Conservation (phyloP, 2,329 filamentous ascomycete genomes). For the Colletotrichum tropicicola region DNA sequence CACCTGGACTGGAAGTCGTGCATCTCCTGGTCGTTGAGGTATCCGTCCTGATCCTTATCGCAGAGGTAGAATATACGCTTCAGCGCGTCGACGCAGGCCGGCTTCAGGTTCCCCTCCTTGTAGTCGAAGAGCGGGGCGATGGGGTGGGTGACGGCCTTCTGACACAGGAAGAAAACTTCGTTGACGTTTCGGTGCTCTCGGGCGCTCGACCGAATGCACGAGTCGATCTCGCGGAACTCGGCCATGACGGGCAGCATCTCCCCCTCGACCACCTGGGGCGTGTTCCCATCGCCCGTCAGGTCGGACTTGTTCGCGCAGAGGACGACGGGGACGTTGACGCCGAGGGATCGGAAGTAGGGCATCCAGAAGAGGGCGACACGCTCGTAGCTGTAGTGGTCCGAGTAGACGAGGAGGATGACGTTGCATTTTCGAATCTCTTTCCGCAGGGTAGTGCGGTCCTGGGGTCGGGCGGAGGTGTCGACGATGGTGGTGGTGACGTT, state of each 20-base stretch:
- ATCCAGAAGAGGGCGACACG: conserved; percentile 97
- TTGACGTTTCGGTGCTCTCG: conserved; percentile 94
- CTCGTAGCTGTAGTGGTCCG: conserved; percentile 99
- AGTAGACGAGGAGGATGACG: conserved; percentile 95
- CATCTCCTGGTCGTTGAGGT: conserved; percentile 89
- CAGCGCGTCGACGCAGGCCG: conserved; percentile 85
- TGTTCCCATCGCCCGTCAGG: conserved; percentile 76
- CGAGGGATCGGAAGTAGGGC: conserved; percentile 95
- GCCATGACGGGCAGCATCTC: conserved; percentile 99
- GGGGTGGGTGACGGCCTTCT: conserved; percentile 97
- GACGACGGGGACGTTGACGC: conserved; percentile 98
- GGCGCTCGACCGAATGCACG: conserved; percentile 93
- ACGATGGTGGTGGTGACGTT: conserved; percentile 98
- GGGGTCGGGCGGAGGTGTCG: conserved; percentile 94
- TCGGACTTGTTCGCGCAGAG: conserved; percentile 99
- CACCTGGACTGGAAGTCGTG: conserved; percentile 90
- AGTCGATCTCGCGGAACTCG: conserved; percentile 98
- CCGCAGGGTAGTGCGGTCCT: conserved; percentile 88
- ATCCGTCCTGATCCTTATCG: conserved; percentile 95
- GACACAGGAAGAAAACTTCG: conserved; percentile 96
- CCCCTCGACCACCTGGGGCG: conserved; percentile 88
- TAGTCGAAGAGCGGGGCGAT: conserved; percentile 97
- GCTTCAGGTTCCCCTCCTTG: conserved; percentile 89
- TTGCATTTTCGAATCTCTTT: conserved; percentile 97
- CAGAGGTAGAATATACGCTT: conserved; percentile 94